Conservation (phyloP, 2,329 filamentous ascomycete species). For the Diplocarpon rosae region DNA sequence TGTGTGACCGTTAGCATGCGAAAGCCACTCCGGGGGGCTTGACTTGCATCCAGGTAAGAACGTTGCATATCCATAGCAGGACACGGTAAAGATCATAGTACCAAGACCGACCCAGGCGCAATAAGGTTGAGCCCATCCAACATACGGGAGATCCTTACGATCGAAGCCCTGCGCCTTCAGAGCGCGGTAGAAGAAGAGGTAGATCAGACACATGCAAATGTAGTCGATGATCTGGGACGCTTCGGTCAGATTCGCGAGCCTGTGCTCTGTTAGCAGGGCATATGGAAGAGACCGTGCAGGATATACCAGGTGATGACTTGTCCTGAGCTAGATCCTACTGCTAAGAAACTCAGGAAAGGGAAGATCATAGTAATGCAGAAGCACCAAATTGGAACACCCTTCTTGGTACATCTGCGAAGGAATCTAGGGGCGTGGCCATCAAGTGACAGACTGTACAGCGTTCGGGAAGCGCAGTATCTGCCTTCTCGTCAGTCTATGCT, state of each 20-base stretch:
- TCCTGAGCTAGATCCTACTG: conserved; percentile 38
- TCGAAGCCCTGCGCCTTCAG: conserved; percentile 55
- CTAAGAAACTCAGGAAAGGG: conserved; percentile 60
- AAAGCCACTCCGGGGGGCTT: background rate
- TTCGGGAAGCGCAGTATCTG: conserved; percentile 52
- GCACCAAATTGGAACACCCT: conserved; percentile 51
- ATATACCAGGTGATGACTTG: conserved; percentile 30
- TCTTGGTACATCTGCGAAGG: conserved; percentile 49
- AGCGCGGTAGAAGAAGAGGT: conserved; percentile 59
- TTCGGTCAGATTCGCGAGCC: conserved; percentile 45
- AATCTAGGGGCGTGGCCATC: conserved; percentile 53
- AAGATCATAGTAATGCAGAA: conserved; percentile 54
- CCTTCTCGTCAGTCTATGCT: background rate
- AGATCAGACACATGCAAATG: conserved; percentile 55
- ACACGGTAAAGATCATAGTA: conserved; percentile 55
- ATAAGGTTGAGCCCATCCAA: conserved; percentile 49
- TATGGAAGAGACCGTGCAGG: background rate
- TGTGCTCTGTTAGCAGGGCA: background rate
- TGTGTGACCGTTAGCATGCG: background rate
- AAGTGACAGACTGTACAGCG: conserved; percentile 57
- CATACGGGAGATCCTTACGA: conserved; percentile 55
- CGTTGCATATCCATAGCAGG: conserved; percentile 63
- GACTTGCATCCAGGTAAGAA: conserved; percentile 46
- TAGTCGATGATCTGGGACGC: conserved; percentile 67
- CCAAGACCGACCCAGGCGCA: conserved; percentile 47